Percentiles rank a stretch among this genome's conserved stretches.
Evolutionary conservation across 805 yeast species (phyloP).

Genomic region (Yamadazyma akitaensis): DNA sequence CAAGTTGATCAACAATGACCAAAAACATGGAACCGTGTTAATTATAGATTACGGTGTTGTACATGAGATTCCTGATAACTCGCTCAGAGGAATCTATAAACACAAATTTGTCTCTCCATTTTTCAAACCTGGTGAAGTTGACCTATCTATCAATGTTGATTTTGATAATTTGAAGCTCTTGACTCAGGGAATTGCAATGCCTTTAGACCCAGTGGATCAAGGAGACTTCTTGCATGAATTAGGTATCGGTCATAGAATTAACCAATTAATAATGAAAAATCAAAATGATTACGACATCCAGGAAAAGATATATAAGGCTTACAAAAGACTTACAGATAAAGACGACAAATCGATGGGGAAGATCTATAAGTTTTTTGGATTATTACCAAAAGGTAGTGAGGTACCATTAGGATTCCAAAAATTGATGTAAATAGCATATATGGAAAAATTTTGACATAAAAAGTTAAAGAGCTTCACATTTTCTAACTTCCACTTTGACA

Average conservation of each 20-base stretch:
- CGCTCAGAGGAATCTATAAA: conserved; percentile 68
- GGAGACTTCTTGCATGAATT: conserved; percentile 75
- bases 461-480: too few species aligned
- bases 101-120: conserved; percentile 77
- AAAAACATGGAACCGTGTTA: conserved; percentile 58
- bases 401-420: conserved; percentile 55
- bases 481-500: too few species aligned
- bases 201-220: conserved; percentile 64
- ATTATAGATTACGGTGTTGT: conserved; percentile 77
- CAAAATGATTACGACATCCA: conserved; percentile 40
- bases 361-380: conserved; percentile 67
- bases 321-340: conserved; percentile 60
- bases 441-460: neutral
- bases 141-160: conserved; percentile 81
- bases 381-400: conserved; percentile 45
- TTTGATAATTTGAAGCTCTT: conserved; percentile 51
- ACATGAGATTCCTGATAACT: conserved; percentile 60
- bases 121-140: conserved; percentile 73
- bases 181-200: conserved; percentile 14
- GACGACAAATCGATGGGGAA: conserved; percentile 70
- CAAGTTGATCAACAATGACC: conserved; percentile 37
- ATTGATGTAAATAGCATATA: conserved; percentile 1
- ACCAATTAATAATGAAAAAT: conserved; percentile 49
- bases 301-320: conserved; percentile 53
- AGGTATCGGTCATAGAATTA: conserved; percentile 72